Evolutionary conservation across 345 rosid genomes (phyloP), one percentile per base, ranked within the genome.

Genomic region (Eucalyptus camaldulensis): DNA sequence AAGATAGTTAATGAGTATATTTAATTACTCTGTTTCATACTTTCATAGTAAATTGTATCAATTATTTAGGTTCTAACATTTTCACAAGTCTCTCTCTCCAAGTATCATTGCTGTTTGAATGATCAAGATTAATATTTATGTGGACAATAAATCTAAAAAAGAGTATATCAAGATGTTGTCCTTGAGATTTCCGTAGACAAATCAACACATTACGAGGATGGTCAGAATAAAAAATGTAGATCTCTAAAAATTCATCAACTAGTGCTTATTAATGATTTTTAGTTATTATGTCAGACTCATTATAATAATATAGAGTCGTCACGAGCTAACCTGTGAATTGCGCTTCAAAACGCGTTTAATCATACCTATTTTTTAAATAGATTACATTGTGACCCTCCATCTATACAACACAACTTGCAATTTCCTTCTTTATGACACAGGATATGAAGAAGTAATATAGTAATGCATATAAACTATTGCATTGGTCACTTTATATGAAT

Each of bases 61-160:
- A 19, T 40, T 69, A 33, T 33, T 69, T 8, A 16, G 44, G 44
- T 33, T 37, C 13, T 10, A 17, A 33, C 13, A 17, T 33, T 69
- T 17, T 72, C 45, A 3, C 25, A 33, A 19, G 45, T 22, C 22
- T 72, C 81, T 72, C 76, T 67, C 24, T 33, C 13, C 1, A 9
- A 21, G 5, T 21, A 37, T 21, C 2, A 1, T 37, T 44, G 0
- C 0, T 25, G 67, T 60, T 27, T 12, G 29, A 27, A 27, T 6
- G 16, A 60, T 25, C 67, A 1, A 60, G 31, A 60, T 60, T 6
- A 60, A 60, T 60, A 27, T 27, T 62, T 62, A 6, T 1, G 4
- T 27, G 17, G 69, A 2, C 69, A 62, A 27, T 12, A 1, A 40
- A 44, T 76, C 85, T 11, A 12, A 76, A 40, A 69, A 76, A 40